phyloP scores from a whole-genome alignment of 331 rosid species.

The Cucumis variabilis region DNA sequence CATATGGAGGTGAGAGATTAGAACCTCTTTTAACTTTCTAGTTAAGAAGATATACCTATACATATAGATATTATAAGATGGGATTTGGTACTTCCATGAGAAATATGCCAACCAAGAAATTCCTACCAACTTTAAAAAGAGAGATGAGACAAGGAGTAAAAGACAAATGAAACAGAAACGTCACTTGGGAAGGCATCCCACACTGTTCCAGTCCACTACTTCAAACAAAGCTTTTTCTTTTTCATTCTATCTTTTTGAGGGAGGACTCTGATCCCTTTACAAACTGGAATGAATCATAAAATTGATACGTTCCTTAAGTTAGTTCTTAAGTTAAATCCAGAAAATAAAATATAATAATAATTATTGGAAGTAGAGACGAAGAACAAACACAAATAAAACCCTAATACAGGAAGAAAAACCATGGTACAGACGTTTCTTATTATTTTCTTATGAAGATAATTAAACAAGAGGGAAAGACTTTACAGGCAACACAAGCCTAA shows the following conservation, averaged over 20 bases:
- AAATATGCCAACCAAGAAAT: conserved; percentile 1
- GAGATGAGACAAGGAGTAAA: conserved; percentile 23
- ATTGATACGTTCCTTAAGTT: not conserved
- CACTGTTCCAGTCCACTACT: conserved; percentile 1
- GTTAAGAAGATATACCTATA: not conserved
- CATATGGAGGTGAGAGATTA: not conserved
- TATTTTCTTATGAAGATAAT: too few species aligned
- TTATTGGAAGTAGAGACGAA: too few species aligned
- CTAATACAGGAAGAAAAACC: too few species aligned
- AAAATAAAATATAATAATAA: not conserved
- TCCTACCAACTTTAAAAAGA: conserved; percentile 18
- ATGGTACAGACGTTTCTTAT: too few species aligned
- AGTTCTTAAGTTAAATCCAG: too few species aligned
- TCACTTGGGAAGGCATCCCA: conserved; percentile 24
- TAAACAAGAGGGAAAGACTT: too few species aligned
- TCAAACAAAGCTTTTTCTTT: not conserved
- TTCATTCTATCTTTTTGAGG: not conserved
- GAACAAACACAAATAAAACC: too few species aligned
- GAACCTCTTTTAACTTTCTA: not conserved
- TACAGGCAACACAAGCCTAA: too few species aligned
- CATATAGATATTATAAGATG: not conserved
- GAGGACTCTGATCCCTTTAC: not conserved
- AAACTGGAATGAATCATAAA: conserved; percentile 13
- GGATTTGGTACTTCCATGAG: conserved; percentile 1
- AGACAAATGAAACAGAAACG: conserved; percentile 18